phyloP scores from a whole-genome alignment of 2,329 filamentous ascomycete species.

The Mycosphaerella sp. region DNA sequence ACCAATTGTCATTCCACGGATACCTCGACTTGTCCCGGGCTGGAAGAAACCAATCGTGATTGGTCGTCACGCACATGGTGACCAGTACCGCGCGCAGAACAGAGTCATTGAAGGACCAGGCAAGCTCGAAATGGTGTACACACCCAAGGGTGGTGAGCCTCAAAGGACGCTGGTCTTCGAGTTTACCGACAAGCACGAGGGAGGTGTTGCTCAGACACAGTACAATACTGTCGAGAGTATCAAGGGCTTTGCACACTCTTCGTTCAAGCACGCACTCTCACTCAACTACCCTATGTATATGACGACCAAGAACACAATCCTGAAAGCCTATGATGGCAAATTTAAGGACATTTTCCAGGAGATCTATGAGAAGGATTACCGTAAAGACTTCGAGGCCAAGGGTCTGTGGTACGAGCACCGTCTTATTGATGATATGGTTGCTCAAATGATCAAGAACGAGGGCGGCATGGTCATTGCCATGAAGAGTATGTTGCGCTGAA shows the following conservation, averaged over 20 bases:
- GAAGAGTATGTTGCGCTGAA: constrained; percentile 65
- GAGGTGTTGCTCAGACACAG: constrained; percentile 87
- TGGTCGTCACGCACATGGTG: constrained; percentile 94
- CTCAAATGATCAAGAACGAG: constrained; percentile 99
- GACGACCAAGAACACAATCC: constrained; percentile 99
- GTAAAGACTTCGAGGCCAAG: constrained; percentile 81
- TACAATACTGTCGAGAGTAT: constrained; percentile 99
- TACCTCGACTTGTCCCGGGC: constrained; percentile 88
- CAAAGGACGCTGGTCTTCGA: constrained; percentile 85
- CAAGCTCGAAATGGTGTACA: constrained; percentile 92
- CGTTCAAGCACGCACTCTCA: constrained; percentile 87
- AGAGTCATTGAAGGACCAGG: constrained; percentile 73
- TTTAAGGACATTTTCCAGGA: constrained; percentile 99
- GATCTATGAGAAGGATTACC: constrained; percentile 83
- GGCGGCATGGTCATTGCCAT: constrained; percentile 96
- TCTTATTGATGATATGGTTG: constrained; percentile 99
- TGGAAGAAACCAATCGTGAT: constrained; percentile 99
- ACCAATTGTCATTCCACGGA: constrained; percentile 90
- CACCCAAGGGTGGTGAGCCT: constrained; percentile 70
- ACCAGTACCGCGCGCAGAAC: constrained; percentile 98
- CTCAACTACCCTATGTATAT: constrained; percentile 94
- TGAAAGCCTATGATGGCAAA: constrained; percentile 96
- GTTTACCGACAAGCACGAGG: constrained; percentile 65
- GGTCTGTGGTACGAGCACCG: constrained; percentile 99
- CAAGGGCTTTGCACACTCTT: constrained; percentile 86